These are phyloP conservation scores for Dothistroma septosporum DNA, from an alignment of 2,329 filamentous ascomycete genomes.

Conservation along the genomic window DNA sequence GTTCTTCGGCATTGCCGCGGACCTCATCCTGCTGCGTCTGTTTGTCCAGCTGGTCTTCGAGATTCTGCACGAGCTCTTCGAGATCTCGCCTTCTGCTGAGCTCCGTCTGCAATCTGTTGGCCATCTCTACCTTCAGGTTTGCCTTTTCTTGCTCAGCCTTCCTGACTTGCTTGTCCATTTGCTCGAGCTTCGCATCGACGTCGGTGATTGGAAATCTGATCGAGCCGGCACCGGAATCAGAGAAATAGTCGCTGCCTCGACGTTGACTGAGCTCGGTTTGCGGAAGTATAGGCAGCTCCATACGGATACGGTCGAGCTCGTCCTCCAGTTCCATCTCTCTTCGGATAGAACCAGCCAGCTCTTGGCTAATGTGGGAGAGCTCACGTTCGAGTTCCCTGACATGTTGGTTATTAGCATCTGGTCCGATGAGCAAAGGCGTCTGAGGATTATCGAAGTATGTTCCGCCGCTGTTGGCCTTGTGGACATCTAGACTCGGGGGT, in stretches of 20 bases:
- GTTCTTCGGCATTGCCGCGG: slow-evolving; percentile 45
- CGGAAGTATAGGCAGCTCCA: slow-evolving; percentile 59
- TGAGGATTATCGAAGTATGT: slow-evolving; percentile 46
- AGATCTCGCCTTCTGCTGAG: slow-evolving; percentile 68
- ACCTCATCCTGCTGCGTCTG: slow-evolving; percentile 37
- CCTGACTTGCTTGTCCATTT: slow-evolving; percentile 77
- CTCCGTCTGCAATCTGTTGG: slow-evolving; percentile 83
- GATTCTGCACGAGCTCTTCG: slow-evolving; percentile 76
- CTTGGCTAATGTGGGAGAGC: slow-evolving; percentile 84
- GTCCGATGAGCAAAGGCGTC: slow-evolving; percentile 41
- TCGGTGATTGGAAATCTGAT: slow-evolving; percentile 68
- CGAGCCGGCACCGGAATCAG: slow-evolving; percentile 87
- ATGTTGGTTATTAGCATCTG: slow-evolving; percentile 50
- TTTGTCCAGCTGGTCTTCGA: slow-evolving; percentile 73
- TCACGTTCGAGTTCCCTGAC: slow-evolving; percentile 92
- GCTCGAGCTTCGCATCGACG: slow-evolving; percentile 55
- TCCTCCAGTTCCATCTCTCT: slow-evolving; percentile 97
- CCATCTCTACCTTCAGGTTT: slow-evolving; percentile 76
- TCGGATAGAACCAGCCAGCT: slow-evolving; percentile 87
- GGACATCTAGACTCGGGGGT: slow-evolving; percentile 50
- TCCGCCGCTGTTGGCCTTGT: slow-evolving; percentile 46
- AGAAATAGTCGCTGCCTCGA: slow-evolving; percentile 95
- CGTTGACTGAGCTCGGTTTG: slow-evolving; percentile 54
- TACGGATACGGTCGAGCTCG: slow-evolving; percentile 79
- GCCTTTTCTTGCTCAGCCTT: slow-evolving; percentile 88